These are phyloP conservation scores for Beta corolliflora DNA, from an alignment of 179 eudicot genomes.

Conservation along the genomic window DNA sequence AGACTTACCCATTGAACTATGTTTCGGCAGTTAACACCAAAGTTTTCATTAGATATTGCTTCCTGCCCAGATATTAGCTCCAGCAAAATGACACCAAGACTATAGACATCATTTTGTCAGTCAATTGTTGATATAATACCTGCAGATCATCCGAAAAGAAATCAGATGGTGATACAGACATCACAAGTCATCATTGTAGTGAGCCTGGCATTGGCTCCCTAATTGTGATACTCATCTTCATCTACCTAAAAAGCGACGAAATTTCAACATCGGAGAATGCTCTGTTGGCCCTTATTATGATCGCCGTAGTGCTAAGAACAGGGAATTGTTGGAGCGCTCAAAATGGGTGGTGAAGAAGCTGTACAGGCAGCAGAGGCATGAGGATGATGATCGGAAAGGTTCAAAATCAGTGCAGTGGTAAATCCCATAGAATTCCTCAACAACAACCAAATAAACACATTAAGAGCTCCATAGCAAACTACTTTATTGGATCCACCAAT, in stretches of 20 bases:
- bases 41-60: slow-evolving; percentile 88
- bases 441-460: not conserved
- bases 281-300: slow-evolving; percentile 47
- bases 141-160: slow-evolving; percentile 35
- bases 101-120: slow-evolving; percentile 93
- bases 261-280: slow-evolving; percentile 60
- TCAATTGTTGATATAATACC: slow-evolving; percentile 92
- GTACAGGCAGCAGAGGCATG: not conserved
- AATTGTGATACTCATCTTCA: slow-evolving; percentile 36
- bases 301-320: slow-evolving; percentile 58
- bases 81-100: slow-evolving; percentile 91
- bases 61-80: slow-evolving; percentile 96
- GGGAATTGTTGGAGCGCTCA: slow-evolving; percentile 33
- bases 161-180: not conserved
- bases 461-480: not conserved
- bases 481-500: not conserved
- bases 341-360: slow-evolving; percentile 23
- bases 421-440: slow-evolving; percentile 25
- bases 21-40: slow-evolving; percentile 86
- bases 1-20: slow-evolving; percentile 96
- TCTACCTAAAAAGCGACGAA: slow-evolving; percentile 38
- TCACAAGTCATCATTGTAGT: no score
- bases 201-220: slow-evolving; percentile 20
- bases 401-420: slow-evolving; percentile 72
- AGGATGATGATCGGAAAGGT: not conserved